Conservation (phyloP, 805 yeast genomes). For the Candida patagonica region DNA sequence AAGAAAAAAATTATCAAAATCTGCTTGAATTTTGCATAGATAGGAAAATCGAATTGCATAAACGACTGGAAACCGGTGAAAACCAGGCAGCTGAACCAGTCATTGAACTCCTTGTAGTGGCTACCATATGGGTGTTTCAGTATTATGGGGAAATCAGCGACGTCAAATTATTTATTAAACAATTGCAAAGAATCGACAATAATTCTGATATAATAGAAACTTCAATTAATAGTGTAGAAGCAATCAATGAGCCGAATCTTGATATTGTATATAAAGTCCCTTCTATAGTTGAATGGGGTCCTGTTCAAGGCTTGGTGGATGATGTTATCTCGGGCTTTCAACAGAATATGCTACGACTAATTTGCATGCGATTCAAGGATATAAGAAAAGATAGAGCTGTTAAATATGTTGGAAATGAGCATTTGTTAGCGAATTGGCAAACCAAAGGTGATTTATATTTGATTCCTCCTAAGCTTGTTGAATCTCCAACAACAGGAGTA, state of each 20-base stretch:
- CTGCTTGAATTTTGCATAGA: neutral
- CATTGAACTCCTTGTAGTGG: neutral
- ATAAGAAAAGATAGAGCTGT: neutral
- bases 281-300: neutral
- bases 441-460: neutral
- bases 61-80: no score
- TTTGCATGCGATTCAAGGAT: neutral
- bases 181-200: neutral
- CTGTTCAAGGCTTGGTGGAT: neutral
- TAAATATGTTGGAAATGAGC: neutral
- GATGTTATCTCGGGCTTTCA: neutral
- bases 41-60: neutral
- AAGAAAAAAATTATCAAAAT: no score
- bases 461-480: neutral
- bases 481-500: neutral
- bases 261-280: conserved; percentile 4
- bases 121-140: conserved; percentile 1
- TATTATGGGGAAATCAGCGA: conserved; percentile 1
- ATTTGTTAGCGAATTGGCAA: neutral
- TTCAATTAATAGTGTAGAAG: neutral
- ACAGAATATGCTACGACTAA: neutral
- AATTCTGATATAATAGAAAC: neutral
- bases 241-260: neutral
- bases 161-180: neutral
- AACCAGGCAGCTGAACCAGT: no score